These are phyloP conservation scores for Solanum habrochaites DNA, from an alignment of 257 asterid genomes.

Conservation along the genomic window DNA sequence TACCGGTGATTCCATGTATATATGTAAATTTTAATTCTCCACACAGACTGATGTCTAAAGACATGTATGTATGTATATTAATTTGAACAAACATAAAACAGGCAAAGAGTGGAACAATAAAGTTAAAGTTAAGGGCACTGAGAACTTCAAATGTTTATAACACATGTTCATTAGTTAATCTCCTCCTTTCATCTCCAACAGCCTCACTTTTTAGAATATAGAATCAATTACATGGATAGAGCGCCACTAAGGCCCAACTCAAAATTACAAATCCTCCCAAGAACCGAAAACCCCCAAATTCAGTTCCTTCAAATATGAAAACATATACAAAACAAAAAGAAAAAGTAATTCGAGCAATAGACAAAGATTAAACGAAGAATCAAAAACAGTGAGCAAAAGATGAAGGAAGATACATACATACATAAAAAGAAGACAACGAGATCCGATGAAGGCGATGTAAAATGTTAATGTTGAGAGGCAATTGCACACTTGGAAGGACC, in stretches of 20 bases:
- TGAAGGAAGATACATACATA: background rate
- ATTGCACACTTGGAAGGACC: too few species aligned
- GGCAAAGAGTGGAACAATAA: background rate
- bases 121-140: background rate
- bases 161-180: background rate
- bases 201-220: background rate
- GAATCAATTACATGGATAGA: background rate
- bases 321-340: background rate
- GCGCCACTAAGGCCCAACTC: background rate
- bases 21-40: background rate
- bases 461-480: background rate
- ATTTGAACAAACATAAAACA: background rate
- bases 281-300: background rate
- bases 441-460: background rate
- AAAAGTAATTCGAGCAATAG: too few species aligned
- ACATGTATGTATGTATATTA: background rate
- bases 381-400: background rate
- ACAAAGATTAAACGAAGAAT: too few species aligned
- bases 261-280: background rate
- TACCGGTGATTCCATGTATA: background rate
- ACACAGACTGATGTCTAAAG: background rate
- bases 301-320: background rate
- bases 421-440: background rate
- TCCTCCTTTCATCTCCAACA: background rate
- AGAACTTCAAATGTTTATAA: background rate